Conservation (phyloP, 306 rosid genomes). For the Cicer pinnatifidum region DNA sequence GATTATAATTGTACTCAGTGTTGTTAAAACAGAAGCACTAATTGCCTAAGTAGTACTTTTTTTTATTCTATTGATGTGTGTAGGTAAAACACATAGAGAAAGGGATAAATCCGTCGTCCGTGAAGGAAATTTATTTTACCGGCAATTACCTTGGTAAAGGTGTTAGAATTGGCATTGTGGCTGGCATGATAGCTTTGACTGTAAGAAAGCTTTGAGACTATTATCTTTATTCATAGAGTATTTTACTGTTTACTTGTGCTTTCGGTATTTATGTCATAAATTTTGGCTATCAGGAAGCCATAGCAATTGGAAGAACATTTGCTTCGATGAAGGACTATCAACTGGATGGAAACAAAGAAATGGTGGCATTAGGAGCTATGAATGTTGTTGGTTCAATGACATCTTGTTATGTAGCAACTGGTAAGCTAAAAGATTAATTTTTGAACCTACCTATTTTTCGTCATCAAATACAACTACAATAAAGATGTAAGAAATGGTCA, state of each 20-base stretch:
- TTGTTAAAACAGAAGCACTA: constrained; percentile 24
- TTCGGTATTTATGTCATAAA: not conserved
- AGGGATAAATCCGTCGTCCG: constrained; percentile 88
- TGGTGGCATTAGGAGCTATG: constrained; percentile 95
- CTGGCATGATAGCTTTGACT: constrained; percentile 89
- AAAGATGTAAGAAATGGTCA: not conserved
- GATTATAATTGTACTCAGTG: not conserved
- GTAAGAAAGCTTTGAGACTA: constrained; percentile 56
- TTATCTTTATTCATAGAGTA: constrained; percentile 17
- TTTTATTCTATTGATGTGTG: constrained; percentile 42
- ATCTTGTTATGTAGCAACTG: constrained; percentile 95
- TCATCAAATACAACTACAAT: not conserved
- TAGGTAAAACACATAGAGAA: constrained; percentile 80
- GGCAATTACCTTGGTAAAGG: constrained; percentile 82
- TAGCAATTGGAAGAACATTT: constrained; percentile 97
- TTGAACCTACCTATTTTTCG: not conserved
- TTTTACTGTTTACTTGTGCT: constrained; percentile 36
- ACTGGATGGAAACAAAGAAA: constrained; percentile 95
- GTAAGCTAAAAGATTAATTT: constrained; percentile 50
- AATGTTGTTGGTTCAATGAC: constrained; percentile 92
- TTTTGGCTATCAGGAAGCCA: constrained; percentile 76
- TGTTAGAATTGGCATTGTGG: constrained; percentile 78
- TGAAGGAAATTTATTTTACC: constrained; percentile 68
- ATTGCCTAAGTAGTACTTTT: constrained; percentile 27
- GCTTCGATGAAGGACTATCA: constrained; percentile 96